These are phyloP conservation scores for Candida insectorum DNA, from an alignment of 805 yeast species.

Conservation along the genomic window DNA sequence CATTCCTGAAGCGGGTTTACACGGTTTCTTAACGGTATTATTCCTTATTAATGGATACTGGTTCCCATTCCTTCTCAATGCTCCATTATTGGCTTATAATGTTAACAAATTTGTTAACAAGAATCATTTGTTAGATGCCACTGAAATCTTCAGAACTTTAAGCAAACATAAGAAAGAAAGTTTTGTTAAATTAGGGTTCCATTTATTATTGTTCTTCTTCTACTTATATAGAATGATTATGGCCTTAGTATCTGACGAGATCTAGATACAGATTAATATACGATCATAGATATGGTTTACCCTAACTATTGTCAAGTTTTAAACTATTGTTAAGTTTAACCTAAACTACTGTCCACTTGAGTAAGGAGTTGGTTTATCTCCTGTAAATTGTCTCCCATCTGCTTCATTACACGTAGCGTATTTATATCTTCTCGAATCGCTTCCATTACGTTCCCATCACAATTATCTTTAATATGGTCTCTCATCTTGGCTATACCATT, in stretches of 20 bases:
- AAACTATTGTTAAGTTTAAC: too few species aligned
- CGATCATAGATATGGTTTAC: neutral
- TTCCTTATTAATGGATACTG: conserved; percentile 88
- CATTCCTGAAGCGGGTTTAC: conserved; percentile 85
- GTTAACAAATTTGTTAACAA: conserved; percentile 74
- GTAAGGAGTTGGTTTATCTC: neutral
- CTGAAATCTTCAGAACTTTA: conserved; percentile 94
- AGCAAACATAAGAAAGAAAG: conserved; percentile 90
- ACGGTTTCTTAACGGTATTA: conserved; percentile 63
- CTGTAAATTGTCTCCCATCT: neutral
- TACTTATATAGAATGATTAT: conserved; percentile 95
- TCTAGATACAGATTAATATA: too few species aligned
- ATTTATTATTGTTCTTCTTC: conserved; percentile 87
- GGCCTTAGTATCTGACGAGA: conserved; percentile 74
- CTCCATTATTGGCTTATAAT: conserved; percentile 83
- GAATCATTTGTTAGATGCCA: conserved; percentile 88
- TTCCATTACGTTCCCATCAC: too few species aligned
- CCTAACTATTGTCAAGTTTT: neutral
- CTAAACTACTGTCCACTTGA: neutral
- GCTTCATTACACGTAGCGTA: too few species aligned
- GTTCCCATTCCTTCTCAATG: conserved; percentile 79
- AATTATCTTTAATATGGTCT: conserved; percentile 1
- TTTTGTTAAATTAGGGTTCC: conserved; percentile 87
- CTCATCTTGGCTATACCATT: conserved; percentile 3
- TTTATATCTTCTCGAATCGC: too few species aligned